phyloP scores from a whole-genome alignment of 2,329 filamentous ascomycete species.

The Colletotrichum lindemuthianum region DNA sequence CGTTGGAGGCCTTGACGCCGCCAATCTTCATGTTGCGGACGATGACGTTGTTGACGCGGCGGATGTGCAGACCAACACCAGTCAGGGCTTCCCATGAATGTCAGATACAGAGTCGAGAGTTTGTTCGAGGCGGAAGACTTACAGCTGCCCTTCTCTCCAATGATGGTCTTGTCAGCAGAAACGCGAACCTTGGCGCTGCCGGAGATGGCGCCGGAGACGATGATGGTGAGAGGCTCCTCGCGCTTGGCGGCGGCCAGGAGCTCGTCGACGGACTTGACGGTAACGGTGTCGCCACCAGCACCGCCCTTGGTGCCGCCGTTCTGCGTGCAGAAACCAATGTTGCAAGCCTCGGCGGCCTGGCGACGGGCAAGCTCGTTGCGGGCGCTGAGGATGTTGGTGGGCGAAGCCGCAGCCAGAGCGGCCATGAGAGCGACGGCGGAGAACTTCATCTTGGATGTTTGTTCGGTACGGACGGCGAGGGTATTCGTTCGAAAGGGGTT shows the following conservation, averaged over 20 bases:
- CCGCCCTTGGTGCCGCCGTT: slow-evolving; percentile 46
- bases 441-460: slow-evolving; percentile 32
- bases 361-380: slow-evolving; percentile 31
- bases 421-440: slow-evolving; percentile 30
- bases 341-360: slow-evolving; percentile 38
- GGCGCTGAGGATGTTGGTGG: slow-evolving; percentile 28
- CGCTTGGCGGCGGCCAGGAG: slow-evolving; percentile 42
- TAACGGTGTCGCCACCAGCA: slow-evolving; percentile 43
- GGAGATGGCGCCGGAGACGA: slow-evolving; percentile 42
- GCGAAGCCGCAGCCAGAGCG: slow-evolving; percentile 31
- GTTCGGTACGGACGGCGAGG: slow-evolving; percentile 28
- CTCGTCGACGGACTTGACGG: slow-evolving; percentile 40
- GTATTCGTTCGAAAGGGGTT: neutral
- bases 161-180: slow-evolving; percentile 53
- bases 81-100: slow-evolving; percentile 42
- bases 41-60: slow-evolving; percentile 63
- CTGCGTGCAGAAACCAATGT: slow-evolving; percentile 45
- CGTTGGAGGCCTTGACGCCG: slow-evolving; percentile 58
- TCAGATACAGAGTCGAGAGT: accelerated
- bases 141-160: slow-evolving; percentile 45
- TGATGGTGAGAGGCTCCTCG: slow-evolving; percentile 42
- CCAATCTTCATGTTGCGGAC: slow-evolving; percentile 65
- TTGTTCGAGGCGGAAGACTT: neutral
- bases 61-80: slow-evolving; percentile 61
- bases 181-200: slow-evolving; percentile 42